Evolutionary conservation across 345 rosid species (phyloP).

Genomic region (Conringia planisiliqua): DNA sequence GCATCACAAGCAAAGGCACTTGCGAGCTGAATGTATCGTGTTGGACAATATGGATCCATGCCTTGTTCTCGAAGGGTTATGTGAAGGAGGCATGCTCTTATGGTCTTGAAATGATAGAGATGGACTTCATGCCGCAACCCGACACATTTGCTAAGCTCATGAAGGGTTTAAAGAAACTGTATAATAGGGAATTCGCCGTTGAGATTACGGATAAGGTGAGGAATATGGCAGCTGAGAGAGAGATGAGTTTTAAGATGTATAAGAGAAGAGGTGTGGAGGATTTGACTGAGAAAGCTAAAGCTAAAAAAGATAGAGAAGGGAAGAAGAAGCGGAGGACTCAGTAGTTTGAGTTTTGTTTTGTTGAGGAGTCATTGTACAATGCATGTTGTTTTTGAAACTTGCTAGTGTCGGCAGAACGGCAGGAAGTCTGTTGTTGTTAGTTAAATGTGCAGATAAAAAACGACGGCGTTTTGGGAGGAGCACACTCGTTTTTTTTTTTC

Average conservation of each 20-base stretch:
- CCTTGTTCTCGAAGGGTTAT: conserved; percentile 72
- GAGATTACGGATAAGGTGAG: conserved; percentile 93
- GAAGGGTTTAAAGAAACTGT: conserved; percentile 70
- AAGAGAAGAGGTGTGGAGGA: conserved; percentile 84
- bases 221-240: conserved; percentile 80
- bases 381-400: conserved; percentile 8
- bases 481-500: not conserved
- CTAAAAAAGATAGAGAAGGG: conserved; percentile 51
- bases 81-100: conserved; percentile 83
- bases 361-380: not conserved
- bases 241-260: conserved; percentile 84
- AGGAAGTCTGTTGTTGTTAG: not conserved
- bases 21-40: conserved; percentile 65
- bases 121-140: conserved; percentile 77
- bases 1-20: conserved; percentile 53
- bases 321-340: conserved; percentile 61
- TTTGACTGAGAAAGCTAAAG: conserved; percentile 54
- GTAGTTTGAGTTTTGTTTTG: not conserved
- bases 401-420: conserved; percentile 26
- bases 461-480: not conserved
- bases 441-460: not conserved
- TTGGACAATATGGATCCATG: conserved; percentile 97
- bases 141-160: conserved; percentile 89
- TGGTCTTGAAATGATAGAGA: conserved; percentile 93
- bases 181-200: conserved; percentile 67